These are phyloP conservation scores for Wickerhamiella domercqiae DNA, from an alignment of 805 yeast genomes.

Conservation along the genomic window DNA sequence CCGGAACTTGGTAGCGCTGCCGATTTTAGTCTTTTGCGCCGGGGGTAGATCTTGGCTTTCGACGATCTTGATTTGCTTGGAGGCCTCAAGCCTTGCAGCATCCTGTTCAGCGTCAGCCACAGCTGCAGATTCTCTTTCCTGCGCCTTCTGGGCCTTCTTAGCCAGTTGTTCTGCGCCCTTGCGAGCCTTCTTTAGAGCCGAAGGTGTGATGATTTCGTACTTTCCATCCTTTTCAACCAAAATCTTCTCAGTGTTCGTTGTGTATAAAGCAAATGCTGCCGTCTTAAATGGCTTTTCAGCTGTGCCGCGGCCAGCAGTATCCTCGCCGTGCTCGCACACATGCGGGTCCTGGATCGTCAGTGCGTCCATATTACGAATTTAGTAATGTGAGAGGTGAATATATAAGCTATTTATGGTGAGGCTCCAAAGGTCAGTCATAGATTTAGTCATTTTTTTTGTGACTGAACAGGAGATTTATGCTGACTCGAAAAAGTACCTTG, in stretches of 20 bases:
- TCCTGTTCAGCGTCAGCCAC: constrained; percentile 42
- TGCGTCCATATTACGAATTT: background rate
- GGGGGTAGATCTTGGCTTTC: constrained; percentile 61
- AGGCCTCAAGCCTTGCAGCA: constrained; percentile 58
- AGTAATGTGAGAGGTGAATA: too few relatives aligned
- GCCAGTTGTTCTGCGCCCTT: constrained; percentile 87
- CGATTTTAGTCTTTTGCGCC: constrained; percentile 55
- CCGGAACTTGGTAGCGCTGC: constrained; percentile 34
- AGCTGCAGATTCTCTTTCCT: constrained; percentile 38
- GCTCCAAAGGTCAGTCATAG: too few relatives aligned
- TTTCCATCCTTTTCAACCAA: constrained; percentile 47
- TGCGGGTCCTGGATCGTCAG: constrained; percentile 26
- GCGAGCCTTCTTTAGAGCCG: constrained; percentile 90
- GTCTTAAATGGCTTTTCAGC: constrained; percentile 59
- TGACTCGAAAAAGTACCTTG: too few relatives aligned
- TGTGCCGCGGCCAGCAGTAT: constrained; percentile 42
- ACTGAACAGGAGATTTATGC: too few relatives aligned
- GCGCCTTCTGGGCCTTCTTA: constrained; percentile 61
- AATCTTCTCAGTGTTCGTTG: constrained; percentile 32
- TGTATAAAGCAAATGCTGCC: constrained; percentile 65
- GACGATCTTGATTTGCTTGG: constrained; percentile 57
- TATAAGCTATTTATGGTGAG: too few relatives aligned
- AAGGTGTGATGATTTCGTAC: constrained; percentile 66
- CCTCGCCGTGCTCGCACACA: constrained; percentile 49
- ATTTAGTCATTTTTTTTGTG: too few relatives aligned